Base-by-base conservation (phyloP, 768 basidiomycete genomes). In the Boletus vermiculosoides region DNA sequence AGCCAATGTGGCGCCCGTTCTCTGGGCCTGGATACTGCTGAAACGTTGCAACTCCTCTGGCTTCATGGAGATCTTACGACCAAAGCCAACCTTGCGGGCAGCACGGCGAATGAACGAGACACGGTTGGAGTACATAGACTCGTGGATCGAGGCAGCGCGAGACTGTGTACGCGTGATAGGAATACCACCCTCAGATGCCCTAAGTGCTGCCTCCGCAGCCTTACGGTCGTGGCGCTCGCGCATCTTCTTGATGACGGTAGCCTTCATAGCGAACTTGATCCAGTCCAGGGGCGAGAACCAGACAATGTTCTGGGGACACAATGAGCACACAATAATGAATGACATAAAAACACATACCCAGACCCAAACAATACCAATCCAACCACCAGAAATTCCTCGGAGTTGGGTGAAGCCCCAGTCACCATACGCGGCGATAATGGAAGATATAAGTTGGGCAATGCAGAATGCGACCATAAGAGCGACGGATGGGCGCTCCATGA, bases 351-450 rank as follows among this genome's bases (percentile, higher is more conserved):
- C 12, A 82, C 88, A 41, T 77, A 92, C 92, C 92, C 92, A 94
- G 63, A 95, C 82, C 95, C 95, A 98, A 57, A 96, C 82, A 63
- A 98, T 94, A 76, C 95, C 96, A 63, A 98, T 92, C 95, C 95
- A 98, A 28, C 87, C 90, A 70, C 91, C 95, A 59, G 89, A 91
- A 71, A 98, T 86, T 23, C 77, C 69, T 34, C 78, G 72, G 61
- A 98, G 90, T 52, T 87, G 71, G 34, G 94, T 95, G 84, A 98
- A 98, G 73, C 91, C 90, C 90, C 90, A 97, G 82, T 97, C 69
- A 65, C 82, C 95, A 74, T 88, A 98, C 12, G 80, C 92, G 47
- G 95, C 95, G 63, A 98, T 98, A 79, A 98, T 95, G 40, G 92
- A 91, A 1, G 95, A 94, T 52, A 98, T 78, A 56, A 97, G 84